Percentiles rank a stretch among this genome's conserved stretches.
Conservation (phyloP, 2,329 filamentous ascomycete genomes). For the Sordariomycetes sp. region DNA sequence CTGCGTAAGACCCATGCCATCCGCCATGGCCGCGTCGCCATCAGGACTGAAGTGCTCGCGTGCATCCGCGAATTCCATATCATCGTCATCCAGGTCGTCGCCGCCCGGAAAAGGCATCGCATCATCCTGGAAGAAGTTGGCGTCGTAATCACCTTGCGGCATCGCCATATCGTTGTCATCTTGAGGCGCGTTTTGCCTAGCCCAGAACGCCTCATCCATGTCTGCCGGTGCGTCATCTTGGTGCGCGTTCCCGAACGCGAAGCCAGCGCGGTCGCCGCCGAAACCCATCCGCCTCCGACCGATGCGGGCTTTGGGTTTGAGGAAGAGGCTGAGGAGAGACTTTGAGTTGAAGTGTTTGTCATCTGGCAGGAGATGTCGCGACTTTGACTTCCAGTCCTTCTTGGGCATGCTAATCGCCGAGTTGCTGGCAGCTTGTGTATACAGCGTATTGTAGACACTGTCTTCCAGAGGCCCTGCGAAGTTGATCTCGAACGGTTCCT, state of each 20-base stretch:
- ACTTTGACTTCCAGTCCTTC: slow-evolving; percentile 92
- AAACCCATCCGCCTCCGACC: slow-evolving; percentile 40
- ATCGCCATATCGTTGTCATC: slow-evolving; percentile 43
- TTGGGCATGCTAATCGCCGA: slow-evolving; percentile 78
- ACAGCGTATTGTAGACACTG: slow-evolving; percentile 64
- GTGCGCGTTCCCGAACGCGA: slow-evolving; percentile 32
- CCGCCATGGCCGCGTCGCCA: slow-evolving; percentile 36
- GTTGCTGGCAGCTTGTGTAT: slow-evolving; percentile 73
- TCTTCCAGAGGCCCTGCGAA: slow-evolving; percentile 69
- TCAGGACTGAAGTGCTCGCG: slow-evolving; percentile 69
- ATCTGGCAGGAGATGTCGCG: slow-evolving; percentile 84
- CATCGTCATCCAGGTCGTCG: slow-evolving; percentile 55
- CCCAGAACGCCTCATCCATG: slow-evolving; percentile 96
- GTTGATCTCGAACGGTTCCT: slow-evolving; percentile 92
- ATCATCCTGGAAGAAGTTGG: slow-evolving; percentile 95
- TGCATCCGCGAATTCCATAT: slow-evolving; percentile 70
- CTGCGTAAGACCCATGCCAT: slow-evolving; percentile 38
- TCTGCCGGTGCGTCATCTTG: slow-evolving; percentile 54
- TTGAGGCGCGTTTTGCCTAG: slow-evolving; percentile 53
- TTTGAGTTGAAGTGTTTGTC: slow-evolving; percentile 98
- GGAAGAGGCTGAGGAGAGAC: slow-evolving; percentile 79
- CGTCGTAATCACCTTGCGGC: slow-evolving; percentile 77
- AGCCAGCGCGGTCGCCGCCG: slow-evolving; percentile 20
- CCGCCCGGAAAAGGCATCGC: slow-evolving; percentile 59
- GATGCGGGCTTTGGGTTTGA: slow-evolving; percentile 87